A percentile compares a stretch with the other conserved stretches of the same genome.
These are phyloP conservation scores for Metschnikowia santaceciliae DNA, from an alignment of 805 yeast genomes.

Conservation along the genomic window DNA sequence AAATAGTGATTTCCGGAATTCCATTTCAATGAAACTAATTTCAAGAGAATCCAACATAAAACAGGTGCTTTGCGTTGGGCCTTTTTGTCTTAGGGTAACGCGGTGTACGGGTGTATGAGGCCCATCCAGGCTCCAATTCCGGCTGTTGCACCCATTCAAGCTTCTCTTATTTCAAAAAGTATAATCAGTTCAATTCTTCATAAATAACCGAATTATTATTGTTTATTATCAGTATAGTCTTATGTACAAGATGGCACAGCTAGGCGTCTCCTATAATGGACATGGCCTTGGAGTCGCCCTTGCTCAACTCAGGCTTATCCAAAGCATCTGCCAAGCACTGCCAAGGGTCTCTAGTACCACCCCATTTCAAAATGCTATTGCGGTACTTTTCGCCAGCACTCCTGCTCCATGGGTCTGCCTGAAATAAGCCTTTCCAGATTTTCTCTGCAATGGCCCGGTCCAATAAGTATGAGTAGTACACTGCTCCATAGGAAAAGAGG, in stretches of 20 bases:
- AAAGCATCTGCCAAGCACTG: constrained; percentile 74
- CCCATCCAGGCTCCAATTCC: too few species aligned
- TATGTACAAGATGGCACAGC: not conserved
- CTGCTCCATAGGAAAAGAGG: constrained; percentile 87
- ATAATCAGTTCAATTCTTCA: too few species aligned
- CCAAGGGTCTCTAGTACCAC: constrained; percentile 92
- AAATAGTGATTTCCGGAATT: too few species aligned
- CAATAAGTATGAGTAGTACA: constrained; percentile 85
- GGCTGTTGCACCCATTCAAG: too few species aligned
- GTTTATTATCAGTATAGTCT: too few species aligned
- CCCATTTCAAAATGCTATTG: constrained; percentile 77
- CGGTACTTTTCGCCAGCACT: constrained; percentile 74
- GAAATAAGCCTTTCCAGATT: constrained; percentile 74
- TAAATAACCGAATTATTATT: too few species aligned
- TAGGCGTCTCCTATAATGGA: constrained; percentile 23
- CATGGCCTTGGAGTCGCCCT: constrained; percentile 76
- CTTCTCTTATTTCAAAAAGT: too few species aligned
- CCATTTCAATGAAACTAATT: too few species aligned
- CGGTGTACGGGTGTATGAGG: too few species aligned
- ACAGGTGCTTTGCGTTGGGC: too few species aligned
- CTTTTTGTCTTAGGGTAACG: too few species aligned
- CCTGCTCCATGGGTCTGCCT: constrained; percentile 63
- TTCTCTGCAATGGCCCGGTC: constrained; percentile 91
- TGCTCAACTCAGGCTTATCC: constrained; percentile 53
- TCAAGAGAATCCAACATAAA: too few species aligned